Evolutionary conservation across 495 filamentous ascomycete species (phyloP), one percentile per base, ranked within the genome.

Genomic region (Geopyxis carbonaria): DNA sequence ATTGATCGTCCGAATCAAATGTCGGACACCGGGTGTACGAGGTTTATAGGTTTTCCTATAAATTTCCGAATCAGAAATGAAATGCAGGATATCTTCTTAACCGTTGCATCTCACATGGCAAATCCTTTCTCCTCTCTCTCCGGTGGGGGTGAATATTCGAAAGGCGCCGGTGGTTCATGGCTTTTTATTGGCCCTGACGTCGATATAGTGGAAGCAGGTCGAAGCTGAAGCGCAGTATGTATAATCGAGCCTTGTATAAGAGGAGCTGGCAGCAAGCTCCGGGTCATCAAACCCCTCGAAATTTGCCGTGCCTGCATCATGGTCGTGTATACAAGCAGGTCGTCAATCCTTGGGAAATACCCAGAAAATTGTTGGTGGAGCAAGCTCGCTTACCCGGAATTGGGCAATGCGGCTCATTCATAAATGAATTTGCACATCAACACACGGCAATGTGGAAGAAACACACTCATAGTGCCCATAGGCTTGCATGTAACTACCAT

Each of bases 11-110:
- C 89, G 69, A 44, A 73, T 76, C 40, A 97, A 65, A 68, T 97
- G 91, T 43, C 89, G 77, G 28, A 93, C 55, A 70, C 89, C 91
- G 28, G 89, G 89, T 7, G 91, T 97, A 37, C 82, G 78, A 25
- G 89, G 89, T 59, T 83, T 95, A 56, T 97, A 97, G 27, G 76
- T 87, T 45, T 80, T 73, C 58, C 93, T 56, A 28, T 63, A 53
- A 30, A 63, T 38, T 52, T 50, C 8, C 61, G 43, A 3, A 28
- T 7, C 7, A 28, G n/a, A n/a, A n/a, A n/a, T n/a, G n/a, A n/a
- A n/a, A n/a, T n/a, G n/a, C n/a, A n/a, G n/a, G n/a, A n/a, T 13
- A 28, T 28, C 7, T 13, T 7, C 7, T 28, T 13, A 28, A 13
- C 25, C 7, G 15, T 33, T 8, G 31, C 8, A 16, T 4, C 11